Evolutionary conservation across 192 early-diverging fungal species (phyloP).

Genomic region (Umbelopsis vinacea): DNA sequence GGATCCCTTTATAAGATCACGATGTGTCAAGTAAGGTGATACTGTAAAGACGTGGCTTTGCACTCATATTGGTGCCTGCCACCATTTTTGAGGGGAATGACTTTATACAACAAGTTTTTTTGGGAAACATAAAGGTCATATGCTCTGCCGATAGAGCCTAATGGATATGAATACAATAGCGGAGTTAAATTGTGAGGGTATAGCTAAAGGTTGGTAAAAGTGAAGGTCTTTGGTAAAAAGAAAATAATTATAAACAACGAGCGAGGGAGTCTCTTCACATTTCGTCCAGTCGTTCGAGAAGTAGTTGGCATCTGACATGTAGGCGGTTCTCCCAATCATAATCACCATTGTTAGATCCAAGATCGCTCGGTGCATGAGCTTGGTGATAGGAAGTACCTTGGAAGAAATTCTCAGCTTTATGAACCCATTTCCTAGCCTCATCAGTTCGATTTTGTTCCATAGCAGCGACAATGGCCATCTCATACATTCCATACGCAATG

Average conservation of each 20-base stretch:
- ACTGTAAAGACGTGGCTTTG: background rate
- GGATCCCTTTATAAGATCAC: too few species aligned
- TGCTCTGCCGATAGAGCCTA: too few species aligned
- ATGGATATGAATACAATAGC: too few species aligned
- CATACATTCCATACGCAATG: conserved; percentile 28
- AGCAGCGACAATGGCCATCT: conserved; percentile 26
- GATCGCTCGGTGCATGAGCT: background rate
- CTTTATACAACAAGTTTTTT: too few species aligned
- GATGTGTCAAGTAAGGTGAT: background rate
- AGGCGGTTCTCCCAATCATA: conserved; percentile 37
- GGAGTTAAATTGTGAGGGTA: too few species aligned
- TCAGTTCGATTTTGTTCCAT: conserved; percentile 13
- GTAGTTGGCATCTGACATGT: conserved; percentile 42
- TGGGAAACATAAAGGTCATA: too few species aligned
- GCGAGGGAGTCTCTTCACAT: background rate
- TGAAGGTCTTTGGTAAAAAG: background rate
- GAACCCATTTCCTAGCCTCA: conserved; percentile 30
- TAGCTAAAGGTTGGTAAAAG: background rate
- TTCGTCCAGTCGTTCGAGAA: conserved; percentile 36
- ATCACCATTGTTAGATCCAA: conserved; percentile 12
- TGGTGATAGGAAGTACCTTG: conserved; percentile 1
- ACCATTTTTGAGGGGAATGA: too few species aligned
- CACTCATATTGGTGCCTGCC: too few species aligned
- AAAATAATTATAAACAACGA: background rate
- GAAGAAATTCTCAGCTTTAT: conserved; percentile 12